Evolutionary conservation across 768 basidiomycete genomes (phyloP).

Genomic region (Clathrus columnatus): DNA sequence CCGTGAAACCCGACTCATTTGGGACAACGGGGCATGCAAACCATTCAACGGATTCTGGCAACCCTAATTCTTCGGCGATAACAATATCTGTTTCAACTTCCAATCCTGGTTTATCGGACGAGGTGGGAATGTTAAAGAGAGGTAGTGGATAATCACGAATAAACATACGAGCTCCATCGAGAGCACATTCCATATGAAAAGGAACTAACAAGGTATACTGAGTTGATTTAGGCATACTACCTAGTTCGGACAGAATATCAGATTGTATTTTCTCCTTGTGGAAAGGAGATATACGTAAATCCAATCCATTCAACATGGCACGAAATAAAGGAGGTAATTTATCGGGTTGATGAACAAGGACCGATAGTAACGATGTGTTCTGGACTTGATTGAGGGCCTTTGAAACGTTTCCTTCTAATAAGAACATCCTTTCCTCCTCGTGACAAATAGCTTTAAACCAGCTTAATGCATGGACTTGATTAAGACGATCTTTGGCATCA

Average conservation of each 20-base stretch:
- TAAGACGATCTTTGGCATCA: conserved; percentile 63
- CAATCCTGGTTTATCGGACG: conserved; percentile 37
- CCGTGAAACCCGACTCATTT: conserved; percentile 41
- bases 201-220: conserved; percentile 77
- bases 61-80: conserved; percentile 80
- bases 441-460: conserved; percentile 57
- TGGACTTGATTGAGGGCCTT: conserved; percentile 35
- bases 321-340: conserved; percentile 62
- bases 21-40: conserved; percentile 57
- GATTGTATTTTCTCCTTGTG: conserved; percentile 50
- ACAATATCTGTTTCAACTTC: conserved; percentile 72
- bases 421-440: conserved; percentile 35
- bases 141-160: conserved; percentile 89
- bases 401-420: conserved; percentile 39
- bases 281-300: conserved; percentile 47
- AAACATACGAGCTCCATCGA: conserved; percentile 49
- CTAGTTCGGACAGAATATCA: conserved; percentile 58
- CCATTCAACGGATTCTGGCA: conserved; percentile 59
- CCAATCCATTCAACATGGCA: conserved; percentile 48
- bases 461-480: conserved; percentile 59
- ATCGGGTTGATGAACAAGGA: conserved; percentile 17
- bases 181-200: conserved; percentile 62
- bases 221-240: conserved; percentile 63
- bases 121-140: conserved; percentile 60
- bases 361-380: conserved; percentile 24